Evolutionary conservation across 2,329 filamentous ascomycete species (phyloP).

Genomic region (Pseudocercospora cruenta): DNA sequence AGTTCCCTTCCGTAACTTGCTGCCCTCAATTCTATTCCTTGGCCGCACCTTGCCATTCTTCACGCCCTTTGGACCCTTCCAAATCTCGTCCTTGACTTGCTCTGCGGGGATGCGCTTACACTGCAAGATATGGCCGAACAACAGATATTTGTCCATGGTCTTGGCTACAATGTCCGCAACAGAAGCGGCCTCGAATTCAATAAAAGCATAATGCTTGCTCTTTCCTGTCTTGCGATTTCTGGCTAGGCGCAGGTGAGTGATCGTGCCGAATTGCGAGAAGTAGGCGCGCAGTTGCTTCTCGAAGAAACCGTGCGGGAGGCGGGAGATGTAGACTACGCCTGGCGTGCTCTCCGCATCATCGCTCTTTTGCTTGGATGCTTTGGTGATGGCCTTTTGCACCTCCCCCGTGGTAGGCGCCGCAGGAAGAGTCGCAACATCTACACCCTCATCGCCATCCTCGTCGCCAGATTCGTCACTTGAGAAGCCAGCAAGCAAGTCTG

Average conservation of each 20-base stretch:
- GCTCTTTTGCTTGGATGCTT: constrained; percentile 32
- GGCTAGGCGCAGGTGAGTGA: constrained; percentile 77
- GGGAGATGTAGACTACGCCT: constrained; percentile 86
- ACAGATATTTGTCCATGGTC: constrained; percentile 96
- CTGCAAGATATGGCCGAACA: constrained; percentile 92
- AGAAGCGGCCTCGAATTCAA: constrained; percentile 78
- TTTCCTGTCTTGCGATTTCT: constrained; percentile 90
- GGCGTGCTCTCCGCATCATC: constrained; percentile 59
- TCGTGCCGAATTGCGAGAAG: constrained; percentile 88
- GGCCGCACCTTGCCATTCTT: constrained; percentile 81
- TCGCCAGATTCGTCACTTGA: constrained; percentile 51
- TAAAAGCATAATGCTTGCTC: constrained; percentile 91
- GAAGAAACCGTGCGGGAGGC: constrained; percentile 94
- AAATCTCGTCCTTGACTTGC: constrained; percentile 78
- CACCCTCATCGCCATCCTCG: constrained; percentile 40
- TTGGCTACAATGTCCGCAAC: constrained; percentile 90
- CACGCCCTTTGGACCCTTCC: constrained; percentile 65
- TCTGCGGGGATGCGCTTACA: constrained; percentile 77
- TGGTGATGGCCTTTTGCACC: constrained; percentile 45
- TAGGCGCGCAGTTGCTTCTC: constrained; percentile 93
- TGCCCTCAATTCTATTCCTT: constrained; percentile 82
- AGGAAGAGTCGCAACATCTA: constrained; percentile 44
- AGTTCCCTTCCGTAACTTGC: constrained; percentile 71
- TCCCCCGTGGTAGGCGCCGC: constrained; percentile 37
- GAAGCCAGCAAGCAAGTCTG: constrained; percentile 56